Evolutionary conservation across 1,284 basidiomycete species (phyloP).

Genomic region (Trichosporon ovoides): DNA sequence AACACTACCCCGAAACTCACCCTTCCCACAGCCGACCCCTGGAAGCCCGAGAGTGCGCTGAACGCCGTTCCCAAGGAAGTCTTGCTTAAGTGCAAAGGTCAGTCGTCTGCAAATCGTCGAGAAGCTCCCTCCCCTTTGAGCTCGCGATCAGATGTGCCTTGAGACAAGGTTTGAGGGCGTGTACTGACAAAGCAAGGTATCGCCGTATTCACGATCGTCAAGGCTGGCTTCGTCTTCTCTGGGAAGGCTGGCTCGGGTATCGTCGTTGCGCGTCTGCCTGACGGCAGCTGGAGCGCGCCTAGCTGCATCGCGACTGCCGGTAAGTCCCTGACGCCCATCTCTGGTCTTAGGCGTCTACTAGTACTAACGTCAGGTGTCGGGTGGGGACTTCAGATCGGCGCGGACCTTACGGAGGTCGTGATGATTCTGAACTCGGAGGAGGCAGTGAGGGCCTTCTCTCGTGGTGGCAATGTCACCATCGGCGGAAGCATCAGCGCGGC

Average conservation of each 20-base stretch:
- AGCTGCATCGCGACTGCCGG: constrained; percentile 97
- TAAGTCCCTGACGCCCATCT: not conserved
- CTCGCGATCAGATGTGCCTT: too few species aligned
- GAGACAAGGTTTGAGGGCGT: not conserved
- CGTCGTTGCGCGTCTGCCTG: constrained; percentile 87
- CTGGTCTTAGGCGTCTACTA: not conserved
- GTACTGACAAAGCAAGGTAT: constrained; percentile 57
- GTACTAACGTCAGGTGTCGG: constrained; percentile 56
- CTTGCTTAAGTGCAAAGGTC: constrained; percentile 79
- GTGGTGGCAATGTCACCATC: constrained; percentile 93
- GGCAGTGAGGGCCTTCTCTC: constrained; percentile 88
- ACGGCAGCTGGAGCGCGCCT: constrained; percentile 96
- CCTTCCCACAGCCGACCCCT: constrained; percentile 67
- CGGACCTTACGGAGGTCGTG: constrained; percentile 58
- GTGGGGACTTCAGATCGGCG: constrained; percentile 92
- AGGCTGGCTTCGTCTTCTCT: constrained; percentile 90
- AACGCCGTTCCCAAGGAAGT: constrained; percentile 95
- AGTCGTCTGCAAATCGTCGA: constrained; percentile 19
- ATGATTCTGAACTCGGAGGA: constrained; percentile 96
- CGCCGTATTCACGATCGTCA: constrained; percentile 88
- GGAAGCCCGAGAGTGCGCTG: constrained; percentile 80
- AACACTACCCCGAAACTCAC: not conserved
- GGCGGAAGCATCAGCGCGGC: constrained; percentile 75
- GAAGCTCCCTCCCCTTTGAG: too few species aligned
- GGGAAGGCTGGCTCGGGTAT: constrained; percentile 92